These are phyloP conservation scores for Sordariomycetes sp. DNA, from an alignment of 2,329 filamentous ascomycete genomes.

Conservation along the genomic window DNA sequence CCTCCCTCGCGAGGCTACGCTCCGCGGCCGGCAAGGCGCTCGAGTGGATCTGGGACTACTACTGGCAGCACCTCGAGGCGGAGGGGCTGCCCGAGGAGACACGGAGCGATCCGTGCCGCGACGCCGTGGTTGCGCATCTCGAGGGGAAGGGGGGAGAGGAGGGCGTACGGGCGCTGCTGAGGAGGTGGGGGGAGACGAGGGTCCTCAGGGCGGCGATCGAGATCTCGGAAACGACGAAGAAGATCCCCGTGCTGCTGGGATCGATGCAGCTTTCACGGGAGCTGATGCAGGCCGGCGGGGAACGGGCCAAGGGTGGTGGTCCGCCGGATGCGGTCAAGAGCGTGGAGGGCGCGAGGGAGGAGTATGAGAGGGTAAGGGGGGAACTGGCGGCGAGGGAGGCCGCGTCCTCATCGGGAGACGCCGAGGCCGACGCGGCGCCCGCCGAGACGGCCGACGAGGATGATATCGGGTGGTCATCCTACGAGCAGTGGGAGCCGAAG, in stretches of 20 bases:
- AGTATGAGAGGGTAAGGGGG: constrained; percentile 16
- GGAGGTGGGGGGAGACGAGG: constrained; percentile 19
- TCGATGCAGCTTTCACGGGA: constrained; percentile 28
- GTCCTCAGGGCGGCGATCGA: constrained; percentile 23
- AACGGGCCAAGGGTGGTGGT: not conserved
- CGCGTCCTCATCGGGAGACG: constrained; percentile 24
- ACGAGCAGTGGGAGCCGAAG: constrained; percentile 8
- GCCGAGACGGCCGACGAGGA: not conserved
- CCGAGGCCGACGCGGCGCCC: constrained; percentile 9
- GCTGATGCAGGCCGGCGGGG: constrained; percentile 17
- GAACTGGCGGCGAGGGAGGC: constrained; percentile 27
- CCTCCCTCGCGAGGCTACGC: constrained; percentile 60
- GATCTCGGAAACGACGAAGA: constrained; percentile 23
- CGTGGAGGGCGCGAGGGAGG: constrained; percentile 6
- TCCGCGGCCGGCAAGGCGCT: constrained; percentile 57
- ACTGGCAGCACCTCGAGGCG: constrained; percentile 50
- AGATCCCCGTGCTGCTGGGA: constrained; percentile 28
- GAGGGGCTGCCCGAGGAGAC: not conserved
- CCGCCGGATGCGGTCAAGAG: constrained; percentile 28
- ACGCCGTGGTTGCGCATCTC: not conserved
- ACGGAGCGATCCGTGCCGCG: constrained; percentile 3
- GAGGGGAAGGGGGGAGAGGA: constrained; percentile 5
- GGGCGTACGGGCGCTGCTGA: constrained; percentile 16
- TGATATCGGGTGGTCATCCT: constrained; percentile 5
- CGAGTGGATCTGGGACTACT: constrained; percentile 79